These are phyloP conservation scores for Chaetomiaceae sp. DNA, from an alignment of 2,329 filamentous ascomycete species.

Conservation along the genomic window DNA sequence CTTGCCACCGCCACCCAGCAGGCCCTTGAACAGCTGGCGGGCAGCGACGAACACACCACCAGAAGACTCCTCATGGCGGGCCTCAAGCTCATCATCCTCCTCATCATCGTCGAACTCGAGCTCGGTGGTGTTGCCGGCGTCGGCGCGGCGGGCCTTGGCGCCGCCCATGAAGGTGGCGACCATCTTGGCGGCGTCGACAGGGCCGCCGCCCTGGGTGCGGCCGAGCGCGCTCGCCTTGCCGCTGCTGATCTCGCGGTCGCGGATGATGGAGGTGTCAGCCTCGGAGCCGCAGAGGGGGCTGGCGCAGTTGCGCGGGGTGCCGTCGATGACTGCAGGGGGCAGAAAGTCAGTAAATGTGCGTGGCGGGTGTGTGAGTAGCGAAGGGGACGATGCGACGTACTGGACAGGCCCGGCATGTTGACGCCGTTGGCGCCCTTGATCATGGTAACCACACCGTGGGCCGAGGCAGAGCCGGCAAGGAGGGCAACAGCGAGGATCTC, in stretches of 20 bases:
- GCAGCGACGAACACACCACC: background rate
- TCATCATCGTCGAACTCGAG: slow-evolving; percentile 18
- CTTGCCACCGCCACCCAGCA: slow-evolving; percentile 15
- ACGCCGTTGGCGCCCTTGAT: slow-evolving; percentile 56
- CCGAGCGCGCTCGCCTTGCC: slow-evolving; percentile 55
- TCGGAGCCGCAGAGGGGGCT: slow-evolving; percentile 57
- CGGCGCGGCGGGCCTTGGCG: slow-evolving; percentile 23
- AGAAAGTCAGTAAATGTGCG: too few species aligned
- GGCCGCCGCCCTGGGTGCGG: slow-evolving; percentile 54
- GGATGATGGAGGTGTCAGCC: slow-evolving; percentile 65
- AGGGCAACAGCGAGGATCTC: slow-evolving; percentile 41
- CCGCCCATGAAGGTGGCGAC: slow-evolving; percentile 55
- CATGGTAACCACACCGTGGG: slow-evolving; percentile 52
- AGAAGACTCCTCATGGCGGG: background rate
- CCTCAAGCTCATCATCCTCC: background rate
- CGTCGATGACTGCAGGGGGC: slow-evolving; percentile 52
- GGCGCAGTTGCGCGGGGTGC: slow-evolving; percentile 62
- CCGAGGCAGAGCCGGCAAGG: slow-evolving; percentile 44
- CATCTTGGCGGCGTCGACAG: slow-evolving; percentile 51
- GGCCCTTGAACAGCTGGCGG: slow-evolving; percentile 14
- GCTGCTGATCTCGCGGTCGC: slow-evolving; percentile 50
- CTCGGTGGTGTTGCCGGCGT: slow-evolving; percentile 5
- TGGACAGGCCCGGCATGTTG: slow-evolving; percentile 55
- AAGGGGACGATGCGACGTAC: slow-evolving; percentile 2
- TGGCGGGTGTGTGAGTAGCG: background rate